Conservation (phyloP, 805 yeast genomes). For the Ogataea allantospora region DNA sequence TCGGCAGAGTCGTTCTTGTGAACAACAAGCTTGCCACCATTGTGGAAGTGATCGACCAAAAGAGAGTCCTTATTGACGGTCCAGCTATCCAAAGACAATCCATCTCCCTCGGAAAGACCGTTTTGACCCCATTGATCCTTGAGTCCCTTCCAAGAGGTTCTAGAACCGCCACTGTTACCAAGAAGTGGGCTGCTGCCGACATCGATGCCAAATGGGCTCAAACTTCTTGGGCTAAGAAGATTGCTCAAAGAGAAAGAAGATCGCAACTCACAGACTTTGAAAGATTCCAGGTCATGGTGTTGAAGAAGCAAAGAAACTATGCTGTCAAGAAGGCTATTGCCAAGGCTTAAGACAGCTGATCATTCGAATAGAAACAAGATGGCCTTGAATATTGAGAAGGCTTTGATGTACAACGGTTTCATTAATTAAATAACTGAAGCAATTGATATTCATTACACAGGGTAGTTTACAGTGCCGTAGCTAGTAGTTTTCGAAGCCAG, state of each 20-base stretch:
- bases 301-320: constrained; percentile 95
- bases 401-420: constrained; percentile 19
- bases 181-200: constrained; percentile 92
- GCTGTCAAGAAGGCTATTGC: constrained; percentile 96
- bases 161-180: constrained; percentile 77
- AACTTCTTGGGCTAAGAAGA: constrained; percentile 97
- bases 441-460: constrained; percentile 11
- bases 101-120: constrained; percentile 79
- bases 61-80: constrained; percentile 97
- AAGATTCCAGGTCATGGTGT: constrained; percentile 98
- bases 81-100: constrained; percentile 96
- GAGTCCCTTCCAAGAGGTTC: constrained; percentile 92
- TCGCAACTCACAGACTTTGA: constrained; percentile 92
- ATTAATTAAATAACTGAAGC: constrained; percentile 21
- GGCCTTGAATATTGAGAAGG: constrained; percentile 13
- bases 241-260: constrained; percentile 93
- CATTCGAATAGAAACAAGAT: constrained; percentile 14
- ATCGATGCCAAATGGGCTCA: constrained; percentile 88
- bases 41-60: constrained; percentile 99
- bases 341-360: constrained; percentile 64
- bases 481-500: neutral
- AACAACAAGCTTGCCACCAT: constrained; percentile 93
- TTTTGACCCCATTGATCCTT: constrained; percentile 88
- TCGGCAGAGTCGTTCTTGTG: constrained; percentile 97
- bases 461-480: constrained; percentile 10